A percentile compares a stretch with the other conserved stretches of the same genome.
Conservation (phyloP, 768 basidiomycete genomes). For the Pisolithus marmoratus region DNA sequence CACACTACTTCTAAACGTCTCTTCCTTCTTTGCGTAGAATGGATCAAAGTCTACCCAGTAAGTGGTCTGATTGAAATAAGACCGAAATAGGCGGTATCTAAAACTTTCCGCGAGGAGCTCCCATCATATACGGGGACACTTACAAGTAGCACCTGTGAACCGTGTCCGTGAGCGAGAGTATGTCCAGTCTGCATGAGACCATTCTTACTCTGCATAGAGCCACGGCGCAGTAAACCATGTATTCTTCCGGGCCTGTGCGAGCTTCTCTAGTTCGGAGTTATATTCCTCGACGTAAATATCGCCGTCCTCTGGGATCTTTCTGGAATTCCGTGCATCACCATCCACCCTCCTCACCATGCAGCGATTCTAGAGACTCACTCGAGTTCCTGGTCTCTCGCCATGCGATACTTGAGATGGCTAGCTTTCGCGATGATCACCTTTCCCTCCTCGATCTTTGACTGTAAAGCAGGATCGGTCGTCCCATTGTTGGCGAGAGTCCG, state of each 20-base stretch:
- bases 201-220: constrained; percentile 85
- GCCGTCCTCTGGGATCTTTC: constrained; percentile 70
- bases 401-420: constrained; percentile 75
- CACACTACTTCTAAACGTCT: constrained; percentile 76
- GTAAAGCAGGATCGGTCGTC: background rate
- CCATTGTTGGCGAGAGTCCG: constrained; percentile 25
- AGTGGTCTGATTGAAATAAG: constrained; percentile 58
- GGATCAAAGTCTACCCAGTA: constrained; percentile 81
- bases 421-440: constrained; percentile 67
- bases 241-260: constrained; percentile 42
- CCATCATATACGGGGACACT: constrained; percentile 38
- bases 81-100: constrained; percentile 82
- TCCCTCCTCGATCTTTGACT: constrained; percentile 52
- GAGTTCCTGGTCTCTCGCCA: constrained; percentile 64
- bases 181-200: background rate
- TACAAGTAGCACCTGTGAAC: constrained; percentile 65
- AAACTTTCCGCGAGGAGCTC: background rate
- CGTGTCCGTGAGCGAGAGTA: background rate
- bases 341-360: background rate
- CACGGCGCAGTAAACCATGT: constrained; percentile 94
- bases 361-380: constrained; percentile 47
- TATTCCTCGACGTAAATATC: constrained; percentile 67
- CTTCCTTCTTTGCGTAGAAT: constrained; percentile 72
- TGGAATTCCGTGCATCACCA: constrained; percentile 21
- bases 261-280: constrained; percentile 61